phyloP scores from a whole-genome alignment of 192 early-diverging fungal genomes.

The Entophlyctis luteolus region DNA sequence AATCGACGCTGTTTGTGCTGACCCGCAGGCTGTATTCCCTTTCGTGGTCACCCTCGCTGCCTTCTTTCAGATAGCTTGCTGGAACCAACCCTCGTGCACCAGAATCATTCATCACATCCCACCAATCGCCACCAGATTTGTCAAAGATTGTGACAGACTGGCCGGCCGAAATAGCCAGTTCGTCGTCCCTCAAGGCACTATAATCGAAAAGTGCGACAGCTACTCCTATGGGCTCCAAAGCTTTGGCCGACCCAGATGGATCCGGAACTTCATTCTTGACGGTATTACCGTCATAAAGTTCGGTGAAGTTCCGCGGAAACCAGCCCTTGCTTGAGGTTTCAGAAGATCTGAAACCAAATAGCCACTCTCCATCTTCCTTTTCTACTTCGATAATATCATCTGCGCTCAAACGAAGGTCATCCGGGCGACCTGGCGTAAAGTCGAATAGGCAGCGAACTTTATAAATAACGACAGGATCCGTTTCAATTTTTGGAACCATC shows the following conservation, averaged over 20 bases:
- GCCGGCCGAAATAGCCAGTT: slow-evolving; percentile 35
- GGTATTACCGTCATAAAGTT: slow-evolving; percentile 38
- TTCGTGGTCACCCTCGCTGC: background rate
- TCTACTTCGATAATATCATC: slow-evolving; percentile 55
- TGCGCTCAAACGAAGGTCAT: slow-evolving; percentile 52
- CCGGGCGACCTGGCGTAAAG: slow-evolving; percentile 45
- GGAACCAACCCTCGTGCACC: slow-evolving; percentile 49
- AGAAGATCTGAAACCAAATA: slow-evolving; percentile 47
- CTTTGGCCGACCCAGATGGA: slow-evolving; percentile 1
- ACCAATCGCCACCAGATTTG: slow-evolving; percentile 45
- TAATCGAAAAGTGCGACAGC: slow-evolving; percentile 45
- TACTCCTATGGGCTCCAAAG: slow-evolving; percentile 5
- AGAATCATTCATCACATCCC: slow-evolving; percentile 33
- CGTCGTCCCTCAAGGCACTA: slow-evolving; percentile 36
- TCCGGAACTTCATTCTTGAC: slow-evolving; percentile 18
- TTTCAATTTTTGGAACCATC: background rate
- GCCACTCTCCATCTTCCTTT: slow-evolving; percentile 66
- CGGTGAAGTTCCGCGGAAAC: slow-evolving; percentile 61
- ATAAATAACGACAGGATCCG: slow-evolving; percentile 25
- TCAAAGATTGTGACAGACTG: slow-evolving; percentile 39
- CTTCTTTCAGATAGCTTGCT: slow-evolving; percentile 35
- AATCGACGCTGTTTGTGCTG: background rate
- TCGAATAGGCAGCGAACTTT: slow-evolving; percentile 40
- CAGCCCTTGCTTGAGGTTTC: slow-evolving; percentile 44
- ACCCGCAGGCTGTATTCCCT: slow-evolving; percentile 19